Base-by-base conservation (phyloP, 2,329 filamentous ascomycete species). In the Fusarium citri region DNA sequence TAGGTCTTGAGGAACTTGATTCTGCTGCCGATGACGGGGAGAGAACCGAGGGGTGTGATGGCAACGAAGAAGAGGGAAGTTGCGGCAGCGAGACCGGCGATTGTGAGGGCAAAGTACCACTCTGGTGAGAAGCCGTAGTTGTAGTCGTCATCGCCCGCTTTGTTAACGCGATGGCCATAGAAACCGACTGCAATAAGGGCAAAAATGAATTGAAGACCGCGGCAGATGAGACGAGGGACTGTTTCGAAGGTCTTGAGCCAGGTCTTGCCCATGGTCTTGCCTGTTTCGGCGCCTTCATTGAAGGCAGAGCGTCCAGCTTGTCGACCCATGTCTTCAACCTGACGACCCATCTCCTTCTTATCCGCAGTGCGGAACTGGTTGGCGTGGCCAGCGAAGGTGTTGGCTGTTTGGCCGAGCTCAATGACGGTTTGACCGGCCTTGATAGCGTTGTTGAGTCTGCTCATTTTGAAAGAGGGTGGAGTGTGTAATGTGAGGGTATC, bases 141-240 rank as follows among this genome's bases (percentile, higher is more conserved):
- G 42, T 68, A 67, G 55, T 76, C 77, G 40, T 68, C 72, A 22
- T 75, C 72, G 53, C 71, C 73, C 23, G 87, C 86, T 8, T 78
- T 74, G 63, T 83, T 77, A 63, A 84, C 79, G 60, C 90, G 88
- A 63, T 84, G 81, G 16, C 87, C 90, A 73, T 93, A 94, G 59
- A 94, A 85, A 25, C 89, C 92, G 58, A 88, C 85, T 55, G 92
- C 88, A 43, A 90, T 86, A 61, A 94, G 80, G 47, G 87, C 92
- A 73, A 93, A 85, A 74, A 92, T 80, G 75, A 94, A 87, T 76
- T 94, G 92, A 31, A 92, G 78, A 74, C 89, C 84, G 66, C 92
- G 91, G 18, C 90, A 81, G 62, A 85, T 68, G 47, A 84, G 78
- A 68, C 87, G 87, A 31, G 83, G 79, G 55, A 87, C 69, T 43